Evolutionary conservation across 352 stramenopile species (phyloP).

Genomic region (Pythium plurisporium): DNA sequence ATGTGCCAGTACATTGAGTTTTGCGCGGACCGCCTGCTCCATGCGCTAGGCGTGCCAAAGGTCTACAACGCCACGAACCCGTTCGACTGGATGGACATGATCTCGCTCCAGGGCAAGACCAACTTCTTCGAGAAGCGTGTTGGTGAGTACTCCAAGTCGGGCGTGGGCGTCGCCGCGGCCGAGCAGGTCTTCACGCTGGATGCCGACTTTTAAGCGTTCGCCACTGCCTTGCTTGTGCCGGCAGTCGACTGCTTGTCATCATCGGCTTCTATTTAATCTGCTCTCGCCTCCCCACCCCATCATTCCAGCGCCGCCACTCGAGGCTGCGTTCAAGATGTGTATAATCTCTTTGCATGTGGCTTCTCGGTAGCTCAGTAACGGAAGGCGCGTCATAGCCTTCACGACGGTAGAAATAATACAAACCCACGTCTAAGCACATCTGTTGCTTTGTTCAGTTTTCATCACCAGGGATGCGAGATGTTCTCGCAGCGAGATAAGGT

Average conservation of each 20-base stretch:
- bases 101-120: constrained; percentile 97
- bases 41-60: constrained; percentile 90
- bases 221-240: neutral
- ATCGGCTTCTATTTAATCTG: constrained; percentile 25
- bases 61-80: constrained; percentile 94
- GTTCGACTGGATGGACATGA: constrained; percentile 99
- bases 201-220: constrained; percentile 86
- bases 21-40: constrained; percentile 94
- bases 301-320: neutral
- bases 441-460: no score
- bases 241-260: neutral
- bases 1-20: constrained; percentile 99
- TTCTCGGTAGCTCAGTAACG: no score
- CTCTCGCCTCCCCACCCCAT: neutral
- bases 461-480: no score
- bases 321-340: neutral
- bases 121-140: constrained; percentile 99
- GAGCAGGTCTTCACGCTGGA: constrained; percentile 93
- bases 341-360: neutral
- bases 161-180: constrained; percentile 87
- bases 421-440: no score
- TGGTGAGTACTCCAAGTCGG: constrained; percentile 98
- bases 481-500: no score
- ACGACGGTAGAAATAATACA: no score
- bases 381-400: no score